phyloP scores from a whole-genome alignment of 192 early-diverging fungal genomes.

The Coemansia sp. region DNA sequence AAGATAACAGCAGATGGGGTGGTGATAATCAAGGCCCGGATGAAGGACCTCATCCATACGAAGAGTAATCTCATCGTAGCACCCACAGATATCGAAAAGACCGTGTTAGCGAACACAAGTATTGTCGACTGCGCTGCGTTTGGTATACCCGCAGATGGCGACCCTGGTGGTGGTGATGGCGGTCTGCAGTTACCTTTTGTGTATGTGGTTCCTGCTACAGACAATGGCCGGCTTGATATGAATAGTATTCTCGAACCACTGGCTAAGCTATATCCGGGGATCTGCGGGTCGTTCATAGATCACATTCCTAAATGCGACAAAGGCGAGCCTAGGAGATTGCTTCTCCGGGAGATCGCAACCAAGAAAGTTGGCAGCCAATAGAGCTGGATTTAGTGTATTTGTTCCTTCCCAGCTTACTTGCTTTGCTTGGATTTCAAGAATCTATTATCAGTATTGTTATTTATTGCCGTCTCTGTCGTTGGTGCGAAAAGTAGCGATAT shows the following conservation, averaged over 20 bases:
- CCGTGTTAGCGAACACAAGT: slow-evolving; percentile 9
- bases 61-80: slow-evolving; percentile 6
- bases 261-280: slow-evolving; percentile 22
- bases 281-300: slow-evolving; percentile 16
- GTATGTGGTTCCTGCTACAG: slow-evolving; percentile 28
- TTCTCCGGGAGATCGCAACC: not conserved
- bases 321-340: slow-evolving; percentile 10
- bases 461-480: not conserved
- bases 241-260: slow-evolving; percentile 18
- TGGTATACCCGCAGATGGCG: not conserved
- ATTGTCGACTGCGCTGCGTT: slow-evolving; percentile 46
- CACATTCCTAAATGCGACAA: slow-evolving; percentile 23
- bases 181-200: slow-evolving; percentile 12
- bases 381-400: not conserved
- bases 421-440: not conserved
- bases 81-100: slow-evolving; percentile 36
- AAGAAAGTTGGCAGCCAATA: slow-evolving; percentile 1
- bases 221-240: not conserved
- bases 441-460: not conserved
- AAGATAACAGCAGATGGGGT: slow-evolving; percentile 34
- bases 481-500: not conserved
- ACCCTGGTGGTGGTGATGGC: slow-evolving; percentile 2
- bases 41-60: slow-evolving; percentile 29
- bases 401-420: not conserved
- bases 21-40: slow-evolving; percentile 43